These are phyloP conservation scores for Astragalus glycyphyllos DNA, from an alignment of 306 rosid species.

Conservation along the genomic window DNA sequence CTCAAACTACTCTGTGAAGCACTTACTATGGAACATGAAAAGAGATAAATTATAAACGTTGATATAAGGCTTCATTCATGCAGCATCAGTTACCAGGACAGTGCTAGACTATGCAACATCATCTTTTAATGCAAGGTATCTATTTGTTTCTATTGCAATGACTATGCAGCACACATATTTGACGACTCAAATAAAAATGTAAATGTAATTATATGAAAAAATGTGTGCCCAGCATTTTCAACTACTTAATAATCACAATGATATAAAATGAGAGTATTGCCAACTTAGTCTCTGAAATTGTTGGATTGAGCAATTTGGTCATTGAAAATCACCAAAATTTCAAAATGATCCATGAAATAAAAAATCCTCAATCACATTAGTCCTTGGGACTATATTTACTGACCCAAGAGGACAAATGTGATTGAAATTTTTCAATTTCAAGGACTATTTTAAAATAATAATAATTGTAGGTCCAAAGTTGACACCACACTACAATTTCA, in stretches of 20 bases:
- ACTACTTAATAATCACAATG: not conserved
- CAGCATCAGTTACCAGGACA: not conserved
- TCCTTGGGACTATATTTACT: too few species aligned
- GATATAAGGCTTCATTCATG: slow-evolving; percentile 4
- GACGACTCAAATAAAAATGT: not conserved
- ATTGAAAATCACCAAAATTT: too few species aligned
- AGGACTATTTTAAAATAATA: too few species aligned
- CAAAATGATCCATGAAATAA: too few species aligned
- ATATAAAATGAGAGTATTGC: too few species aligned
- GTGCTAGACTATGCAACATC: not conserved
- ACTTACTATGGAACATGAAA: not conserved
- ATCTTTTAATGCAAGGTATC: not conserved
- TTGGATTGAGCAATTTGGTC: too few species aligned
- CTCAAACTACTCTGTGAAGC: not conserved
- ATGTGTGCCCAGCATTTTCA: not conserved
- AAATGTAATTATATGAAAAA: not conserved
- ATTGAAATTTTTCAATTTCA: too few species aligned
- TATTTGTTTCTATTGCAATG: not conserved
- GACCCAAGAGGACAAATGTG: too few species aligned
- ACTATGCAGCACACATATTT: not conserved
- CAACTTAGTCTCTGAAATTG: too few species aligned
- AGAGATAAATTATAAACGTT: slow-evolving; percentile 16
- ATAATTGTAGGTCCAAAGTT: too few species aligned
- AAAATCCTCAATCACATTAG: too few species aligned
- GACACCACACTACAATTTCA: too few species aligned